Base-by-base conservation (phyloP, 2,329 filamentous ascomycete species). In the Ceratocystiopsis minuta region DNA sequence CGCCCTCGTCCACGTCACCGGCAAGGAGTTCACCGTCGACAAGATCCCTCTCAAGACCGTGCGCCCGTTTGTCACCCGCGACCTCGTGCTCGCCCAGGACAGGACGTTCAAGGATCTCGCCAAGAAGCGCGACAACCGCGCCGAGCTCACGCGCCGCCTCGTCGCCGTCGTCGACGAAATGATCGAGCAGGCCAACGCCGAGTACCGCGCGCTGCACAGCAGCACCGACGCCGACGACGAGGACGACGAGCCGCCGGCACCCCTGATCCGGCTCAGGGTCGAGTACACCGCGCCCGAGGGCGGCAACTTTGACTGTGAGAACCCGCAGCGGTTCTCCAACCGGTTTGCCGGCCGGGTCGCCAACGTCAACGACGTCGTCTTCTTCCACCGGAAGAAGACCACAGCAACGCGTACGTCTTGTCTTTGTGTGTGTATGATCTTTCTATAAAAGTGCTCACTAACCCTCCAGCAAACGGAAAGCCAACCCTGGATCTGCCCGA, bases 311-410 rank as follows among this genome's bases (percentile, higher is more conserved):
- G 83, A 96, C 50, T 79, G 81, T 48, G 90, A 96, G 57, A 98
- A 98, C 46, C 87, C 90, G 0, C 90, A 96, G 56, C 77, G 90
- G 10, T 95, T 96, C 54, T 96, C 88, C 0, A 93, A 93, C 55
- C 74, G 86, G 3, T 98, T 96, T 51, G 70, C 80, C 1, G 80
- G 78, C n/a, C 82, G 76, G 53, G 88, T 98, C 1, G 90, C 90
- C 45, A 98, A 98, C 54, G 78, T 79, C 11, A 92, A 87, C 50
- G 90, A 98, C 52, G 85, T 98, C 0, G 78, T 98, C 1, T 81
- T 88, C 53, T 96, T 93, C 56, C 78, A 95, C 58, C 75, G 84
- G 43, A 94, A 88, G 61, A 96, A 94, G 60, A 72, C 72, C n/a
- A 53, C 60, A 5, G 63, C 60, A 6, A 28, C 24, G 11, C 11